Conservation (phyloP, 2,329 filamentous ascomycete species). For the Penicillium sclerotigenum region DNA sequence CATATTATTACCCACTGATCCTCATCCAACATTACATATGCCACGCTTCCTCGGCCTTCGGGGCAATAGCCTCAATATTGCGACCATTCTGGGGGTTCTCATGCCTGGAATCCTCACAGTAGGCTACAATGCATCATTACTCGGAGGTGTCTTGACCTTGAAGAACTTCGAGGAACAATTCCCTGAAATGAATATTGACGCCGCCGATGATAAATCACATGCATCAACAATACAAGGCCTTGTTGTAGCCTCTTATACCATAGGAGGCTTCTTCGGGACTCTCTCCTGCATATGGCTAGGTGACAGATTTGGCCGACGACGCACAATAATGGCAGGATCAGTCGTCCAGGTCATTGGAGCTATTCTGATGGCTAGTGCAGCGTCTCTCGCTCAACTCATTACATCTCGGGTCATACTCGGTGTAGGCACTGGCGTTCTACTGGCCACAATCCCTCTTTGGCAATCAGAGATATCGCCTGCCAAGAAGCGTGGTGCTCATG, state of each 20-base stretch:
- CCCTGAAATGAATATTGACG: slow-evolving; percentile 16
- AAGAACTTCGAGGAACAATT: slow-evolving; percentile 19
- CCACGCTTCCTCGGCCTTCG: slow-evolving; percentile 21
- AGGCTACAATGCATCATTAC: slow-evolving; percentile 22
- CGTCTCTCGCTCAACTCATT: slow-evolving; percentile 13
- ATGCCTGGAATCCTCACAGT: slow-evolving; percentile 22
- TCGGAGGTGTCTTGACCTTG: slow-evolving; percentile 20
- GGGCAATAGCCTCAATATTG: slow-evolving; percentile 21
- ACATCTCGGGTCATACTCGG: slow-evolving; percentile 15
- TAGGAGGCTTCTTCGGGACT: slow-evolving; percentile 21
- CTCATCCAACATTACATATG: slow-evolving; percentile 8
- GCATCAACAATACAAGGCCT: slow-evolving; percentile 20
- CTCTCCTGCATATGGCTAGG: slow-evolving; percentile 22
- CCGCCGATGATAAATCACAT: slow-evolving; percentile 8
- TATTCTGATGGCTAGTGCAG: slow-evolving; percentile 15
- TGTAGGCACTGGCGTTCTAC: slow-evolving; percentile 14
- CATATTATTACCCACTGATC: slow-evolving; percentile 4
- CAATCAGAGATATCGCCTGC: slow-evolving; percentile 22
- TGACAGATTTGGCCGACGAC: slow-evolving; percentile 20
- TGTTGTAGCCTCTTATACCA: slow-evolving; percentile 18
- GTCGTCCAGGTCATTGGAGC: slow-evolving; percentile 16
- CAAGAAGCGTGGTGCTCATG: slow-evolving; percentile 20
- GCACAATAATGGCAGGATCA: slow-evolving; percentile 19
- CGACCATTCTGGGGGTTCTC: slow-evolving; percentile 19
- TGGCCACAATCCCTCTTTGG: slow-evolving; percentile 24